Evolutionary conservation across 108 stramenopile genomes (phyloP), one percentile per base, ranked within the genome.

Genomic region (Cyclotella sp.): DNA sequence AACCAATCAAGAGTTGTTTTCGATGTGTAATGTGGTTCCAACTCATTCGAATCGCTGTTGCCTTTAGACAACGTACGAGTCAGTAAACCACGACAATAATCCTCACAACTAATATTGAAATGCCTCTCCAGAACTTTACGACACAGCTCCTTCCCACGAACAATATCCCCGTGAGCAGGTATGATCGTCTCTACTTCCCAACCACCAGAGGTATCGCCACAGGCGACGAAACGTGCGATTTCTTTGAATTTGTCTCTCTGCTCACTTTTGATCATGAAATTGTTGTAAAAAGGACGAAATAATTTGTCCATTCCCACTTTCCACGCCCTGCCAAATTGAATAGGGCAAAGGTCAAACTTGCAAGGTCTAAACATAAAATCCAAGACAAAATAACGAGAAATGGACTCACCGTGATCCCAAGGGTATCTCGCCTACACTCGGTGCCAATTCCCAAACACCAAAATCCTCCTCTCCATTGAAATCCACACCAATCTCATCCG

Each of bases 241-340:
- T 84, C 46, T 27, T 54, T 46, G 58, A 77, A 84, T 52, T 71
- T 73, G 14, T 90, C 63, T 27, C 70, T 67, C 45, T 77, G 59
- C 41, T 82, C 81, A 60, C 81, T 69, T 60, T 82, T 83, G 0
- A 93, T 77, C 95, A 96, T 96, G 63, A 96, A 84, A 45, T 91
- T 90, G 70, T 85, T 88, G 84, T 88, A 93, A 49, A 96, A 89
- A 0, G 95, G 95, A 13, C 75, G 55, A 63, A 89, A 96, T 7
- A 96, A 34, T 57, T 85, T 82, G 44, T 96, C 93, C 95, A 96
- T 96, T 0, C 90, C 95, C 41, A 90, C 74, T 58, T 94, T 94
- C 67, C 88, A 79, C 19, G 67, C 66, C 46, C 71, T 70, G 9
- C 21, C 41, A 58, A 19, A 70, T 18, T 7, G 21, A 7, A 24